Base-by-base conservation (phyloP, 129 eudicot species). In the Flaveria linearis region DNA sequence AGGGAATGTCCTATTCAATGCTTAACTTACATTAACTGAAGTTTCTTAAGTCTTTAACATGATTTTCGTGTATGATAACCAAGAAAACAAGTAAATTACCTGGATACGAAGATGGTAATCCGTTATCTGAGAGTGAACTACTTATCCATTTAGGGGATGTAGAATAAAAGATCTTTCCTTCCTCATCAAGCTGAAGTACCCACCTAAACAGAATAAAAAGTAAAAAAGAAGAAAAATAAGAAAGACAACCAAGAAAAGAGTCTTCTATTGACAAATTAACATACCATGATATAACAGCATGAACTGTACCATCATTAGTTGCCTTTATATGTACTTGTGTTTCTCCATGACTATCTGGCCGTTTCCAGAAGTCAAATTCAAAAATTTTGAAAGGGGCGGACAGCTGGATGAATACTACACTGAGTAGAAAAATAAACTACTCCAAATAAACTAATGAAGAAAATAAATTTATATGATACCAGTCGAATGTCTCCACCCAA, bases 271-370 rank as follows among this genome's bases (percentile, higher is more conserved):
- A 69, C 25, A 22, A 57, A 71, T 69, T 53, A 55, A 36, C 81
- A 77, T 93, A 93, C 98, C 98, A 90, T 72, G 98, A 93, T 80
- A 93, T 74, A 71, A 93, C 84, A 72, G 98, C 97, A 87, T 90
- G 92, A 80, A 87, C 84, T 8, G 82, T 88, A 61, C 98, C 98
- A 81, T 84, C 81, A 76, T 74, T 71, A 69, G 86, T 82, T 71
- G 98, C 88, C 79, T 85, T 88, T 80, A 88, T 79, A 69, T 52
- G 77, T 58, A 88, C 57, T 70, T 90, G 86, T 14, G 80, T 73
- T 80, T 84, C 82, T 67, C 97, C 87, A 52, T 46, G 85, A 84
- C 93, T 93, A 42, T 87, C 87, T 82, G 98, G 98, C 76, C 98
- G 87, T 82, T 79, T 93, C 85, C 88, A 93, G 78, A 93, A 93